Percentiles rank a stretch among this genome's conserved stretches.
Evolutionary conservation across 176 grass and related monocot species (phyloP).

Genomic region (Tillandsia fasciculata): DNA sequence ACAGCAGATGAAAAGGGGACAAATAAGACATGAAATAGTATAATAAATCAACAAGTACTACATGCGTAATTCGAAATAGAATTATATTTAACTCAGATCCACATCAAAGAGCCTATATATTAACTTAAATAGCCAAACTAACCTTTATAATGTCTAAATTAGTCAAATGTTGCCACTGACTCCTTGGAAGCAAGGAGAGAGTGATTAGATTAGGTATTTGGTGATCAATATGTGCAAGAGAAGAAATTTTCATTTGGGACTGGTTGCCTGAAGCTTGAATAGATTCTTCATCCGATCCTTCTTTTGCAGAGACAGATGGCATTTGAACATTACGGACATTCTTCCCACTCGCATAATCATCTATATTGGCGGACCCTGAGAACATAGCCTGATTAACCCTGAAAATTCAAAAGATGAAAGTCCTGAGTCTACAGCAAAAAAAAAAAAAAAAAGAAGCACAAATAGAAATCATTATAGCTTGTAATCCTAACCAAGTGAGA

Average conservation of each 20-base stretch:
- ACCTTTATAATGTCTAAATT: constrained; percentile 99
- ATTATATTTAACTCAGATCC: neutral
- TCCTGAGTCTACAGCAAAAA: constrained; percentile 3
- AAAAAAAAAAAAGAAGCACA: constrained; percentile 22
- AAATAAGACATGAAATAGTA: neutral
- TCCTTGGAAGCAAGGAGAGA: constrained; percentile 92
- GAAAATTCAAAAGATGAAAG: constrained; percentile 16
- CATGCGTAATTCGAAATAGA: neutral
- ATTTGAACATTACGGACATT: constrained; percentile 54
- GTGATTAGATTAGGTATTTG: constrained; percentile 92
- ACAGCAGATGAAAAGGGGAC: neutral
- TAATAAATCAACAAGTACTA: neutral
- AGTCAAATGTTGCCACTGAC: constrained; percentile 92
- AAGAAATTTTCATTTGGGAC: constrained; percentile 27
- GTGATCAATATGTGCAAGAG: constrained; percentile 35
- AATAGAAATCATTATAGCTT: neutral
- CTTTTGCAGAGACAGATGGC: constrained; percentile 52
- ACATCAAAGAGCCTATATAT: neutral
- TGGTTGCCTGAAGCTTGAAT: constrained; percentile 27
- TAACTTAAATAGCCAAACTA: constrained; percentile 21
- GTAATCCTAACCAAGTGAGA: neutral
- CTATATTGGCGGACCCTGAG: constrained; percentile 42
- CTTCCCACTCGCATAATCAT: constrained; percentile 64
- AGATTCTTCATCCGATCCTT: constrained; percentile 39
- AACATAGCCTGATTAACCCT: constrained; percentile 96